Evolutionary conservation across 208 protist genomes (phyloP).

Genomic region (Trypanosoma boissoni): DNA sequence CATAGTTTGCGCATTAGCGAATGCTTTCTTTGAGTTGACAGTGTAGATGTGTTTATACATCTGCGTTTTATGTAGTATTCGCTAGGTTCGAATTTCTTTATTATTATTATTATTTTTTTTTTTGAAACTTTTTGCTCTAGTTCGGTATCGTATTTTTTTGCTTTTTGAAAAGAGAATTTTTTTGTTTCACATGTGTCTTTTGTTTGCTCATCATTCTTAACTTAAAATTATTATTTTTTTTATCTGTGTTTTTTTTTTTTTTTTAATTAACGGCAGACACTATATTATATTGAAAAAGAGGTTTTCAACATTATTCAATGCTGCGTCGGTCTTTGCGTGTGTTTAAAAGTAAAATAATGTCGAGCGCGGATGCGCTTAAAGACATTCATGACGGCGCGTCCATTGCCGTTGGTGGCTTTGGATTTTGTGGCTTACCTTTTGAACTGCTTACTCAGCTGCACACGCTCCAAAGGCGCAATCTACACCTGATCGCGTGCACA

Average conservation of each 20-base stretch:
- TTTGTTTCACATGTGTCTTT: no score
- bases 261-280: no score
- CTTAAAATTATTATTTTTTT: neutral
- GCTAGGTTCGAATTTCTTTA: neutral
- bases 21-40: no score
- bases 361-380: constrained; percentile 41
- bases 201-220: neutral
- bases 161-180: neutral
- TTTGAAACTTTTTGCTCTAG: neutral
- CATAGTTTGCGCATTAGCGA: no score
- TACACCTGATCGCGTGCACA: constrained; percentile 91
- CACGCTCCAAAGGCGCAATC: constrained; percentile 40
- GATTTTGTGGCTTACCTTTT: constrained; percentile 90
- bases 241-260: neutral
- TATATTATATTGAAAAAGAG: neutral
- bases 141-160: neutral
- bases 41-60: no score
- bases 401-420: constrained; percentile 90
- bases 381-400: constrained; percentile 38
- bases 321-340: neutral
- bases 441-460: constrained; percentile 80
- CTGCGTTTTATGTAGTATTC: constrained; percentile 1
- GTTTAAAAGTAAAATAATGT: constrained; percentile 29
- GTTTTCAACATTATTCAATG: no score
- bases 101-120: neutral